Percentiles rank a stretch among this genome's conserved stretches.
Evolutionary conservation across 2,329 filamentous ascomycete species (phyloP).

Genomic region (Sphaceloma murrayae): DNA sequence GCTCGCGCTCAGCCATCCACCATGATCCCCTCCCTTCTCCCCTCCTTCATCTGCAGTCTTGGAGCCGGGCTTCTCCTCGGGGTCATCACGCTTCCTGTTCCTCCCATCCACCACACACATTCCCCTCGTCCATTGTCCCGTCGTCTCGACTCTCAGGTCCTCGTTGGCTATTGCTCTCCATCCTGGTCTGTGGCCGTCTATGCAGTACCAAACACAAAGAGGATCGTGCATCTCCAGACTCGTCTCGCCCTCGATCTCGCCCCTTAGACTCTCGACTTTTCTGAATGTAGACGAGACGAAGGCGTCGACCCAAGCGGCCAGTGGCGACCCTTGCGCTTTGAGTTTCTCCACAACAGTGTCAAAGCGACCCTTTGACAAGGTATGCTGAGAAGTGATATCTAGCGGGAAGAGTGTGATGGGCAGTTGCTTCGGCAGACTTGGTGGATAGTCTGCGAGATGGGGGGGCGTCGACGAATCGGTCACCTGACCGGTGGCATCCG

Average conservation of each 20-base stretch:
- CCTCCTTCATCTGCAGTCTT: constrained; percentile 26
- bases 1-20: constrained; percentile 60
- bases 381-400: constrained; percentile 39
- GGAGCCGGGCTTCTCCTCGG: constrained; percentile 29
- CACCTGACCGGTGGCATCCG: constrained; percentile 30
- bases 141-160: constrained; percentile 82
- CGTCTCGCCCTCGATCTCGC: constrained; percentile 29
- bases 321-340: constrained; percentile 30
- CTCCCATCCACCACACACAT: constrained; percentile 80
- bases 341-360: constrained; percentile 26
- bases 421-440: constrained; percentile 33
- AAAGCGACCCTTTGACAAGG: constrained; percentile 34
- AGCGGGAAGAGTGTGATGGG: constrained; percentile 41
- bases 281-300: constrained; percentile 39
- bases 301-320: constrained; percentile 37
- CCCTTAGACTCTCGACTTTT: constrained; percentile 36
- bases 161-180: constrained; percentile 43
- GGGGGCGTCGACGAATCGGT: constrained; percentile 25
- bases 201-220: constrained; percentile 29
- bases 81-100: constrained; percentile 41
- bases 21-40: constrained; percentile 58
- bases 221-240: constrained; percentile 41
- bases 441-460: constrained; percentile 33
- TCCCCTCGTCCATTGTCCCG: constrained; percentile 88
- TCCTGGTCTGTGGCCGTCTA: constrained; percentile 19